phyloP scores from a whole-genome alignment of 805 yeast species.

The Blastobotrys mokoenaii region DNA sequence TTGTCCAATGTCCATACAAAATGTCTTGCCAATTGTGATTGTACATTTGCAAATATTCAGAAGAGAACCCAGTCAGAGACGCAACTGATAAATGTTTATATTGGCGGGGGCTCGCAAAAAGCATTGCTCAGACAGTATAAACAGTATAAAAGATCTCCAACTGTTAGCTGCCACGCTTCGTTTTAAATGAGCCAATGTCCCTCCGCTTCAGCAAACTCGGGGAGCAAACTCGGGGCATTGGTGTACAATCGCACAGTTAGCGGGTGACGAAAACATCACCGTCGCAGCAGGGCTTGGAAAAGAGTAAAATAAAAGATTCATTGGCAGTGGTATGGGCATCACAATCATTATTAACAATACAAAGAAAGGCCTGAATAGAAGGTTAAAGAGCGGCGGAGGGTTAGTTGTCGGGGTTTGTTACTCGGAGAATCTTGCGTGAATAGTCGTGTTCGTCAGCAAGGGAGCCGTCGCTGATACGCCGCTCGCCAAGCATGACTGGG shows the following conservation, averaged over 20 bases:
- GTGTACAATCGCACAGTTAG: neutral
- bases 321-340: neutral
- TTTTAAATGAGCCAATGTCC: too few species aligned
- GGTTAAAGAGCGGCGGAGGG: neutral
- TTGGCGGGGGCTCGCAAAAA: too few species aligned
- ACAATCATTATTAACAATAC: neutral
- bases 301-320: neutral
- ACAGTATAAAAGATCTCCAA: too few species aligned
- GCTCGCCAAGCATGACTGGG: constrained; percentile 72
- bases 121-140: too few species aligned
- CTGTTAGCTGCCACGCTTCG: too few species aligned
- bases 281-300: neutral
- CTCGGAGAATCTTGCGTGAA: constrained; percentile 70
- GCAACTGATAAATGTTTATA: too few species aligned
- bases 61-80: too few species aligned
- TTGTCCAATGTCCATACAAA: too few species aligned
- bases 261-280: neutral
- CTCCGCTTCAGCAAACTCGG: too few species aligned
- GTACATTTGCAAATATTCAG: too few species aligned
- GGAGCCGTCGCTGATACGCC: constrained; percentile 78
- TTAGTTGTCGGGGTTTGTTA: constrained; percentile 75
- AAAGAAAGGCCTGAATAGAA: neutral
- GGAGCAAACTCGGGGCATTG: too few species aligned
- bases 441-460: constrained; percentile 81
- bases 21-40: too few species aligned